Base-by-base conservation (phyloP, 1,139 yeast genomes). In the Diutina scorzettiae region DNA sequence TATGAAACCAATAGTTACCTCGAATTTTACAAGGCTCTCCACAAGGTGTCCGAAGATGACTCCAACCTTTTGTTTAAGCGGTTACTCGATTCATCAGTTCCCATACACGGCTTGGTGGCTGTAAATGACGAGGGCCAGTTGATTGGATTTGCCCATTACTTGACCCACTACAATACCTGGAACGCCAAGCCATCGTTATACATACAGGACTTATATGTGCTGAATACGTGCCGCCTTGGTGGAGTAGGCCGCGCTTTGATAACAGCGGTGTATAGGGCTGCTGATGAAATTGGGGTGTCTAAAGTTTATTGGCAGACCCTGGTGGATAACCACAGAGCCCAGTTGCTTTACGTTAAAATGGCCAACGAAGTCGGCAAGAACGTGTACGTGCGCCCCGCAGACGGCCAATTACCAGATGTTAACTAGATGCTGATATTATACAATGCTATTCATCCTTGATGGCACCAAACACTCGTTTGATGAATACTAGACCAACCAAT, bases 401-500 rank as follows among this genome's bases (percentile, higher is more conserved):
- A n/a, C n/a, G n/a, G n/a, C n/a, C n/a, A n/a, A n/a, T n/a, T n/a
- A n/a, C n/a, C n/a, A n/a, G n/a, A n/a, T n/a, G 39, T n/a, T n/a
- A n/a, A n/a, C n/a, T n/a, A n/a, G n/a, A n/a, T n/a, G n/a, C n/a
- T n/a, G n/a, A n/a, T n/a, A n/a, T n/a, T n/a, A n/a, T n/a, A n/a
- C n/a, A n/a, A n/a, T n/a, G n/a, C 18, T 54, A 80, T 51, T 81
- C 86, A 8, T 69, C 63, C 56, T 81, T 81, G 40, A 72, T 63
- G 4, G 78, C 73, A 17, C 73, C 66, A 54, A 77, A 81, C 28
- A 80, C 72, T 49, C 62, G 71, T 49, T 70, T 68, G 28, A 81
- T 73, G 56, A 81, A 81, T 3, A 71, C 45, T 41, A 78, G 70
- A 2, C 86, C 81, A 7, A 85, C 69, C 42, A 79, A 56, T 43